Conservation (phyloP, 2,329 filamentous ascomycete species). For the Ceratocystis cacaofunesta region DNA sequence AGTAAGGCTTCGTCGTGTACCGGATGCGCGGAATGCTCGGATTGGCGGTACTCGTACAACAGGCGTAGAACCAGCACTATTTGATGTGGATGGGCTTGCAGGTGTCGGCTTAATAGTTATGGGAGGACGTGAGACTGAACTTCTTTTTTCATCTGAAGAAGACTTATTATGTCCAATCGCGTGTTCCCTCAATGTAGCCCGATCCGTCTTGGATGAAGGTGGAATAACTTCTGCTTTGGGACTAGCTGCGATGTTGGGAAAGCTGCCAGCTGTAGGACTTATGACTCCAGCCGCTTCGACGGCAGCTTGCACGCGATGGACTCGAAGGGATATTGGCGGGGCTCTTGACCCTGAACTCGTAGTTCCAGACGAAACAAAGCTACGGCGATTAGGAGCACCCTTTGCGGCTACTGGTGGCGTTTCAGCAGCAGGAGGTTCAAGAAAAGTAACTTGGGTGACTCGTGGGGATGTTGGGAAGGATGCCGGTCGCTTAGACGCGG, state of each 20-base stretch:
- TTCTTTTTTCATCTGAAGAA: slow-evolving; percentile 34
- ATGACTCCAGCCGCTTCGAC: slow-evolving; percentile 5
- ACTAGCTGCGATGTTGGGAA: not conserved
- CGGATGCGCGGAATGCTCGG: slow-evolving; percentile 41
- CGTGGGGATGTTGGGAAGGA: slow-evolving; percentile 25
- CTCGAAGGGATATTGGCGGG: slow-evolving; percentile 11
- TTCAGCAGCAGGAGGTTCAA: slow-evolving; percentile 7
- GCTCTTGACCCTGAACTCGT: slow-evolving; percentile 11
- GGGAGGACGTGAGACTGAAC: slow-evolving; percentile 24
- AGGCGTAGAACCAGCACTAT: slow-evolving; percentile 20
- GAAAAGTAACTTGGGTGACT: slow-evolving; percentile 14
- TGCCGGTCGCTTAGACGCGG: slow-evolving; percentile 24
- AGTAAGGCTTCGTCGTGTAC: slow-evolving; percentile 38
- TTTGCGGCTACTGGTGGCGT: slow-evolving; percentile 2
- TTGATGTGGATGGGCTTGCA: slow-evolving; percentile 19
- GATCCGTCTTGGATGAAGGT: slow-evolving; percentile 21
- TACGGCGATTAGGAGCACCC: slow-evolving; percentile 9
- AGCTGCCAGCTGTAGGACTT: not conserved
- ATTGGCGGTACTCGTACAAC: slow-evolving; percentile 36
- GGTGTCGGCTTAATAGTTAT: slow-evolving; percentile 18
- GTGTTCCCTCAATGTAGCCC: slow-evolving; percentile 7
- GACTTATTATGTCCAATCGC: slow-evolving; percentile 5
- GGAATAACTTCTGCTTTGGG: slow-evolving; percentile 19
- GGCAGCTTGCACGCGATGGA: slow-evolving; percentile 13
- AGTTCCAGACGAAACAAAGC: slow-evolving; percentile 12